phyloP scores from a whole-genome alignment of 495 filamentous ascomycete genomes.

The Lasiosphaeria miniovina region DNA sequence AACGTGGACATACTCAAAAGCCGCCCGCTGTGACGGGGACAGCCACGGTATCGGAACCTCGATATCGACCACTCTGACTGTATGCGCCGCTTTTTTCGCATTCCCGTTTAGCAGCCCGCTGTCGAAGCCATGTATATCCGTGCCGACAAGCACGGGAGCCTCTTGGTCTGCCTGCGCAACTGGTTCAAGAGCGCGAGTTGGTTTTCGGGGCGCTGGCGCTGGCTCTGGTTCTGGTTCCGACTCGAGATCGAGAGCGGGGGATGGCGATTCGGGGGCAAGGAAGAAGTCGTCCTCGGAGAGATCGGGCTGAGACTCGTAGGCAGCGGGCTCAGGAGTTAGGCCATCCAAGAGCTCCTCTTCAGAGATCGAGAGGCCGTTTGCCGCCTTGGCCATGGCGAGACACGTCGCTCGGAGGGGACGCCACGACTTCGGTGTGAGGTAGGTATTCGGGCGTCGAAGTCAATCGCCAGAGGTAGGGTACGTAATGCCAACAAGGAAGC shows the following conservation, averaged over 20 bases:
- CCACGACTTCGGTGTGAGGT: not conserved
- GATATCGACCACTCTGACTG: conserved; percentile 16
- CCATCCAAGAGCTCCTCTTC: conserved; percentile 22
- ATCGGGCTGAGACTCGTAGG: conserved; percentile 25
- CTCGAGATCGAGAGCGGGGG: too few species aligned
- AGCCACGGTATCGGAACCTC: conserved; percentile 26
- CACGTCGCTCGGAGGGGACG: not conserved
- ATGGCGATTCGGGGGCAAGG: too few species aligned
- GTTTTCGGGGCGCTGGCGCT: not conserved
- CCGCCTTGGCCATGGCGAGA: conserved; percentile 12
- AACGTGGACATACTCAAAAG: conserved; percentile 18
- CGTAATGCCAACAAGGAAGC: too few species aligned
- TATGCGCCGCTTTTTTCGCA: not conserved
- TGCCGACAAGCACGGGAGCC: not conserved
- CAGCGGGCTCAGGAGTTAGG: conserved; percentile 8
- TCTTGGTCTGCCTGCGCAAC: not conserved
- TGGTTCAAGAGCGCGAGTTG: not conserved
- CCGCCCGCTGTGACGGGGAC: conserved; percentile 8
- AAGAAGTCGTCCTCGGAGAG: conserved; percentile 22
- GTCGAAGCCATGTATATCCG: conserved; percentile 10
- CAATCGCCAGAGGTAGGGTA: too few species aligned
- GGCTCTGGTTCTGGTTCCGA: too few species aligned
- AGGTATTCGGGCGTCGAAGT: too few species aligned
- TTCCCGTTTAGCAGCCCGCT: not conserved
- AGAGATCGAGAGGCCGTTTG: conserved; percentile 13